Evolutionary conservation across 2,329 filamentous ascomycete species (phyloP).

Genomic region (Didymella lethalis): DNA sequence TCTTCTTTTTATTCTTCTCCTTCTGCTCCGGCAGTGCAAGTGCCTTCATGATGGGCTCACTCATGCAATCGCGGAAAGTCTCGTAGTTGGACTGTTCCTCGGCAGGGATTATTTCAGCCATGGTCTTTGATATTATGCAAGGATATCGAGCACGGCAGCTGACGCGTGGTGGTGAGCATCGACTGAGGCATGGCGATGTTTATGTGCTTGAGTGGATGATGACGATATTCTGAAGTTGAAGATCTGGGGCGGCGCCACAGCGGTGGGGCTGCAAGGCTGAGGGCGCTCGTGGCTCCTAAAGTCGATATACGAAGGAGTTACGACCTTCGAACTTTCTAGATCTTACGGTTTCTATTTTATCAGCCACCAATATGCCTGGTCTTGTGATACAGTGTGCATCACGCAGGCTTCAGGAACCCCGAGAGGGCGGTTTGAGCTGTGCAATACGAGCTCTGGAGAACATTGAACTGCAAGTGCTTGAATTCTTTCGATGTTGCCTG

Average conservation of each 20-base stretch:
- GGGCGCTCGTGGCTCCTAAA: conserved; percentile 24
- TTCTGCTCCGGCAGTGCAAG: conserved; percentile 57
- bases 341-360: no score
- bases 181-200: conserved; percentile 25
- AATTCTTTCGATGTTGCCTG: no score
- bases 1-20: conserved; percentile 56
- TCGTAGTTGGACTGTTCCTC: conserved; percentile 65
- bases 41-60: conserved; percentile 71
- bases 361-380: no score
- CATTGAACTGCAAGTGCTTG: no score
- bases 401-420: no score
- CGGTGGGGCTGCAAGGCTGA: conserved; percentile 23
- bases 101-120: conserved; percentile 44
- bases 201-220: conserved; percentile 28
- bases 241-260: conserved; percentile 26
- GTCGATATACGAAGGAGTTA: conserved; percentile 2
- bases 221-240: conserved; percentile 32
- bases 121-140: conserved; percentile 17
- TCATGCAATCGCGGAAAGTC: conserved; percentile 77
- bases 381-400: no score
- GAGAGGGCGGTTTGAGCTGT: no score
- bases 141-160: neutral
- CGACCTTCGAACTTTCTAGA: conserved; percentile 3
- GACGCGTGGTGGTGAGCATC: conserved; percentile 12
- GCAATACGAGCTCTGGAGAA: no score